Percentiles rank a stretch among this genome's conserved stretches.
These are phyloP conservation scores for Trichoderma simmonsii DNA, from an alignment of 2,329 filamentous ascomycete species.

Conservation along the genomic window DNA sequence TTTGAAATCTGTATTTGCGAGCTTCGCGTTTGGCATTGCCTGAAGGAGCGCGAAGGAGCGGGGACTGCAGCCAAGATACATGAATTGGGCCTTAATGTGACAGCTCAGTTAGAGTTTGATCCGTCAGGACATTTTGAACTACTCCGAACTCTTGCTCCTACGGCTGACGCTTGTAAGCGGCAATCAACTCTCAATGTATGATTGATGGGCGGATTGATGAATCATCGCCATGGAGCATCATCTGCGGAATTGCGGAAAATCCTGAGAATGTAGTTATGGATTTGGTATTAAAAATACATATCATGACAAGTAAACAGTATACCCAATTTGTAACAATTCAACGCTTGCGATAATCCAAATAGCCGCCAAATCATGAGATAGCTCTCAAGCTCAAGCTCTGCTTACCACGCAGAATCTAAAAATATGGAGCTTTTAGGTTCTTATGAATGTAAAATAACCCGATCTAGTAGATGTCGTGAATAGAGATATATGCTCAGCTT, in stretches of 20 bases:
- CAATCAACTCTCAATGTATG: background rate
- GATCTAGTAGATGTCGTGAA: background rate
- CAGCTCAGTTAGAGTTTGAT: background rate
- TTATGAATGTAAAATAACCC: background rate
- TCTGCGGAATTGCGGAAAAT: background rate
- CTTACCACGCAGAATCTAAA: background rate
- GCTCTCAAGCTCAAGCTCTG: background rate
- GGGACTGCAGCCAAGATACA: background rate
- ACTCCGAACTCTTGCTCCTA: background rate
- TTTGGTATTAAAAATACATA: background rate
- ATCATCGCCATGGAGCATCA: background rate
- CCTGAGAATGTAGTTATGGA: background rate
- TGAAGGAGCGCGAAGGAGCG: background rate
- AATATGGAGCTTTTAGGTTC: background rate
- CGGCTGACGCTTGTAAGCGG: background rate
- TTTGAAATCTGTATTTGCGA: conserved; percentile 6
- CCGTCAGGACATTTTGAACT: background rate
- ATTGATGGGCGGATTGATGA: background rate
- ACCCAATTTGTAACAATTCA: background rate
- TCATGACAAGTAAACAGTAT: background rate
- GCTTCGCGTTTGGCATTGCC: background rate
- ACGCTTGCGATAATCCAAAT: background rate
- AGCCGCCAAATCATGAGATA: background rate
- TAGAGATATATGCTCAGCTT: background rate
- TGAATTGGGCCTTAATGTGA: background rate